Evolutionary conservation across 257 asterid species (phyloP), one percentile per base, ranked within the genome.

Genomic region (Fraxinus quadrangulata): DNA sequence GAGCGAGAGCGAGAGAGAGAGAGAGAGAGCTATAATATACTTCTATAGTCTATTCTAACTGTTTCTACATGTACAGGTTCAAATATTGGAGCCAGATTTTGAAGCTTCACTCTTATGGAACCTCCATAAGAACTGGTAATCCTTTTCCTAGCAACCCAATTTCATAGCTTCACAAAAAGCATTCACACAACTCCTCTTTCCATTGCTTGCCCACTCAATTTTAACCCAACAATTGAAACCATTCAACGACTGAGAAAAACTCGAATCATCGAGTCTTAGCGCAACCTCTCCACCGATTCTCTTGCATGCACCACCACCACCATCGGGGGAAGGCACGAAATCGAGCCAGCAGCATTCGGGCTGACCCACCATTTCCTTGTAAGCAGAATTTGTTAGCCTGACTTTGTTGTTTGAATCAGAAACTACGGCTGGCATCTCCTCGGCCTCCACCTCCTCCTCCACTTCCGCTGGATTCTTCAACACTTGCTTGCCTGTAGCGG

Each of bases 261-360:
- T 28, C 17, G 89, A 34, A 26, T 87, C 94, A 87, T 10, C 77
- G 9, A 90, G 83, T 51, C 39, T 84, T 10, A 93, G 75, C 82
- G 80, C 71, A 5, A 95, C 94, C 80, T 87, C 98, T 34, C 98
- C 99, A 1, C 98, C 94, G 13, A 96, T 93, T 67, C 99, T 88
- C 91, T 82, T 89, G 77, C 88, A 78, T 80, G 87, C 86, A 65
- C 83, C 80, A 13, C 83, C 77, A 0, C 85, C 78, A 3, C 78
- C 69, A 6, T 51, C 45, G 7, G 10, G 39, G 19, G 45, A 45
- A 2, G 78, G 19, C 81, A 6, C 80, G 77, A 84, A 83, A 6
- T 90, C 99, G 3, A 93, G 88, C 99, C 99, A 96, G 69, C 89
- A 83, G 75, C 98, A 96, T 51, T 91, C 97, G 0, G 99, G 99